Evolutionary conservation across 164 flowering plant species (phyloP), one percentile per base, ranked within the genome.

Genomic region (Macadamia tetraphylla): DNA sequence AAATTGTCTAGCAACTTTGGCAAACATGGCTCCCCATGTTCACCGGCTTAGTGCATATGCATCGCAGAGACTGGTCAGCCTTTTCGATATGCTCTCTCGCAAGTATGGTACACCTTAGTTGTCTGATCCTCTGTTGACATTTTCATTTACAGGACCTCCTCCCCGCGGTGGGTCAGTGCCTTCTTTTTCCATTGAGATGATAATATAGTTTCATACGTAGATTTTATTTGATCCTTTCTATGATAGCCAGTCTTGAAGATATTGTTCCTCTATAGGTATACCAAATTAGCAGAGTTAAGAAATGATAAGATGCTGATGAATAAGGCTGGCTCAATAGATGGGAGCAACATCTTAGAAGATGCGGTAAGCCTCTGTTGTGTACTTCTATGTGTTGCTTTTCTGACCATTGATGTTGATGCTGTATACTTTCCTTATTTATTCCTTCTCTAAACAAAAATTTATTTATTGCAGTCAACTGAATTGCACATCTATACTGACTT

Each of bases 21-120:
- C 99, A 60, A 94, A 92, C 80, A 92, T 92, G 97, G 97, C 99
- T 62, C 97, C 99, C 52, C 97, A 94, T 78, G 91, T 83, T 51
- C 95, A 94, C 74, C 88, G 83, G 58, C 77, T 94, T 82, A 89
- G 89, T 84, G 91, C 95, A 56, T 91, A 91, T 87, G 97, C 98
- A 64, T 90, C 98, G 49, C 97, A 94, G 73, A 87, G 93, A 73
- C 84, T 94, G 69, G 95, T 94, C 76, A 88, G 97, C 84, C 95
- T 91, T 75, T 94, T 94, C 48, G 85, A 90, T 74, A 90, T 94
- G 98, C 91, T 94, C 52, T 82, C 98, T 6, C 91, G 96, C 77
- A 94, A 90, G 98, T 94, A 90, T 65, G 87, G 60, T n/a, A n/a
- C 48, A 42, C 13, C 29, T 73, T 51, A 9, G 43, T 67, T 67